Base-by-base conservation (phyloP, 768 basidiomycete species). In the Amanita brunnescens region DNA sequence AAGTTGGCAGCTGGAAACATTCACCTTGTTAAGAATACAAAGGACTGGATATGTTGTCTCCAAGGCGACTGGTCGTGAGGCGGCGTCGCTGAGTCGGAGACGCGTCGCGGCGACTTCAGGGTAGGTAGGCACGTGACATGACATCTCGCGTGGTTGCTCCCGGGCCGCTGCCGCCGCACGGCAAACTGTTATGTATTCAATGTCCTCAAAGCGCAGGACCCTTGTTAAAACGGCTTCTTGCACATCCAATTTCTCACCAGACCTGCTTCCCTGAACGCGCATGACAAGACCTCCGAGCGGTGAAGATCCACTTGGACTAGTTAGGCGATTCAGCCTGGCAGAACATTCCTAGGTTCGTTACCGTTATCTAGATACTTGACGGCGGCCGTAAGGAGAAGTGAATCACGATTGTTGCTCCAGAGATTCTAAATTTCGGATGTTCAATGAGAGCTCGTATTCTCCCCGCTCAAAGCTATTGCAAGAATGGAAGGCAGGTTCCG, bases 51-150 rank as follows among this genome's bases (percentile, higher is more conserved):
- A 10, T 6, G 30, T 29, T 34, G 32, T 47, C 20, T 35, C 46
- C 46, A 47, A 47, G 46, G 46, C 16, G 34, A 47, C 46, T 9
- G 14, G n/a, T n/a, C n/a, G n/a, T n/a, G n/a, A n/a, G n/a, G n/a
- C n/a, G n/a, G n/a, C 20, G 46, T 46, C 12, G 2, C 12, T 9
- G n/a, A 6, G 30, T 14, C 37, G 2, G 7, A n/a, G 37, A 21
- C 39, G 39, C 39, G 46, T 16, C 16, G n/a, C 16, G 30, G 14
- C 32, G 13, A 21, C n/a, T 47, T 35, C 34, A 47, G 46, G 46
- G 46, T 16, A 33, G 32, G 46, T 33, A 14, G 2, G 9, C 46
- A 47, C 46, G 46, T 47, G 46, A 47, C 30, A 6, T 20, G 9
- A 14, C 16, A 40, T 40, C 39, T 40, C 39, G 38, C 18, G 12